Evolutionary conservation across 345 rosid species (phyloP).

Genomic region (Brassica rapa): DNA sequence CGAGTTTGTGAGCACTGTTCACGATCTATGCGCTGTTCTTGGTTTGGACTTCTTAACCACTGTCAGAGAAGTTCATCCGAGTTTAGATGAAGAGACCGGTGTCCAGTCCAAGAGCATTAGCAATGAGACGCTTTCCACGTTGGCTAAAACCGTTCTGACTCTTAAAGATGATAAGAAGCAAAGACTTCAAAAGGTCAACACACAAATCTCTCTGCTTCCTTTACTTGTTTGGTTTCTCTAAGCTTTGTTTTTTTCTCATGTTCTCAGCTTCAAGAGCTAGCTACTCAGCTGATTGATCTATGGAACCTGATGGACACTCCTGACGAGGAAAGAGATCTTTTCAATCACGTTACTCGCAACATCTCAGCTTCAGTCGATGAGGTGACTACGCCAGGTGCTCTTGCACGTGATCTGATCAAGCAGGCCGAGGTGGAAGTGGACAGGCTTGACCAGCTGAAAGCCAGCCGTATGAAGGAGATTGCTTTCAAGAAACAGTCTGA

Average conservation of each 20-base stretch:
- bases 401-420: constrained; percentile 87
- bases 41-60: constrained; percentile 89
- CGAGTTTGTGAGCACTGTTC: constrained; percentile 90
- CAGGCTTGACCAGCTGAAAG: constrained; percentile 91
- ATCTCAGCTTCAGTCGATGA: constrained; percentile 82
- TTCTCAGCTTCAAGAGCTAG: constrained; percentile 91
- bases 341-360: constrained; percentile 88
- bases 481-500: constrained; percentile 91
- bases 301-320: constrained; percentile 99
- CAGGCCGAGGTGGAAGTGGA: constrained; percentile 97
- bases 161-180: constrained; percentile 91
- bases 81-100: constrained; percentile 76
- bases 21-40: constrained; percentile 89
- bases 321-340: constrained; percentile 76
- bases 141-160: constrained; percentile 80
- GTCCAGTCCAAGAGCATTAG: constrained; percentile 91
- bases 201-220: not conserved
- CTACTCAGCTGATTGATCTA: constrained; percentile 78
- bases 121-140: constrained; percentile 82
- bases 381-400: constrained; percentile 84
- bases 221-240: no score
- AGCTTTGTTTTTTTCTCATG: not conserved
- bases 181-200: constrained; percentile 79
- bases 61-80: constrained; percentile 92
- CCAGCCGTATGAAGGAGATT: constrained; percentile 96